Base-by-base conservation (phyloP, 2,329 filamentous ascomycete genomes). In the Penicillium thymicola region DNA sequence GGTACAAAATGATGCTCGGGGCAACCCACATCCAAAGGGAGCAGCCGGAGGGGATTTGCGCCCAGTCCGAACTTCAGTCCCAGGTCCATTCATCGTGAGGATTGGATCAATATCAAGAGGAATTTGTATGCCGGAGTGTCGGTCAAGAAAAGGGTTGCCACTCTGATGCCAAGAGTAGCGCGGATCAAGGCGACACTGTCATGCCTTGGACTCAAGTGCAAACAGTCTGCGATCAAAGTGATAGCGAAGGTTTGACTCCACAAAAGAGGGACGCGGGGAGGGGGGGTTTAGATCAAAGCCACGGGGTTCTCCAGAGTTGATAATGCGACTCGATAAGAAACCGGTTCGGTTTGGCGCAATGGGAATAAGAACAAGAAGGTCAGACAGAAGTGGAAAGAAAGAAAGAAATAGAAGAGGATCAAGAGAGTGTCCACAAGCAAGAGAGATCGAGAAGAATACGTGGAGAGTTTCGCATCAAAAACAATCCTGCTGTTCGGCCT, bases 21-120 rank as follows among this genome's bases (percentile, higher is more conserved):
- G 41, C 50, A 45, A 82, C 86, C 65, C 80, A 89, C 86, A 89
- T 68, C 86, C 87, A 80, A 89, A 89, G 37, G 84, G 83, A 69
- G 83, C 76, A 62, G 82, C 78, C 55, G 79, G 75, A 66, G 84
- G 79, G 66, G 81, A 77, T 71, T 81, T 75, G 77, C 79, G 75
- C 49, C 67, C 67, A 46, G 66, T 63, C 18, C 65, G 70, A 54
- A 67, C 54, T 58, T 74, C 64, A 32, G 70, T 59, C 38, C 64
- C 62, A 34, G 66, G 67, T 54, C 69, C 66, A 59, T 75, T 68
- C 71, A 76, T 75, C 50, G 57, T 64, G 57, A 49, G 48, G 46
- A 53, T 28, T 45, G 32, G 21, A 25, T 27, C 23, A 42, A 38
- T 47, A n/a, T 42, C 30, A 21, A 43, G 8, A 34, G 23, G 30